Evolutionary conservation across 139 green algal species (phyloP), one percentile per base, ranked within the genome.

Genomic region (Trebouxia sp.): DNA sequence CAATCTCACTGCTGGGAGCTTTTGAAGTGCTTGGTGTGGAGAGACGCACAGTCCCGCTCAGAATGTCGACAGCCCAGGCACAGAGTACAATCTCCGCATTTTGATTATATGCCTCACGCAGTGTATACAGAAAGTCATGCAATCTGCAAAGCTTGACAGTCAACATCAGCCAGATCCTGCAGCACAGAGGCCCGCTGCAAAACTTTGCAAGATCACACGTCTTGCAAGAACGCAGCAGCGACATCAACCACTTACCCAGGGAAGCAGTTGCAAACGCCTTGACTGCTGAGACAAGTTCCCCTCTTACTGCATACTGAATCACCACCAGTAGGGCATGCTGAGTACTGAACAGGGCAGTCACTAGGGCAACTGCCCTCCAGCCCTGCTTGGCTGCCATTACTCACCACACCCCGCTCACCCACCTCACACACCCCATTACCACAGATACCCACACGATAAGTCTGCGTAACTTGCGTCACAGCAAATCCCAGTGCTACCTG

Each of bases 281-380:
- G 42, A 45, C 37, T 75, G 51, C 45, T 67, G 62, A 69, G 82
- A 65, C 83, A 87, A 7, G 56, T 39, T 35, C 83, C 83, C 24
- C 6, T n/a, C 39, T 58, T 42, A 43, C 56, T 83, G 79, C 83
- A 87, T 26, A 53, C 32, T 0, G 50, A 43, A 26, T 28, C 35
- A 6, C n/a, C 30, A 1, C 5, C 38, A 26, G 32, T 38, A 10
- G 85, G 83, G 77, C 89, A 92, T 7, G 81, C 30, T 35, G 82
- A 70, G 45, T 81, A 86, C 30, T 80, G 76, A 8, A 90, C 28
- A 5, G 62, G 66, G 76, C 89, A 92, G 78, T 92, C 89, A 24
- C 70, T 43, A 32, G 82, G 84, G 80, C 89, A 92, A 67, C 50
- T 83, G 55, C 84, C 87, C 11, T 86, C 32, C 12, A 72, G 32